Evolutionary conservation across 371 early-diverging fungal genomes (phyloP).

Genomic region (Nematocida displodere): DNA sequence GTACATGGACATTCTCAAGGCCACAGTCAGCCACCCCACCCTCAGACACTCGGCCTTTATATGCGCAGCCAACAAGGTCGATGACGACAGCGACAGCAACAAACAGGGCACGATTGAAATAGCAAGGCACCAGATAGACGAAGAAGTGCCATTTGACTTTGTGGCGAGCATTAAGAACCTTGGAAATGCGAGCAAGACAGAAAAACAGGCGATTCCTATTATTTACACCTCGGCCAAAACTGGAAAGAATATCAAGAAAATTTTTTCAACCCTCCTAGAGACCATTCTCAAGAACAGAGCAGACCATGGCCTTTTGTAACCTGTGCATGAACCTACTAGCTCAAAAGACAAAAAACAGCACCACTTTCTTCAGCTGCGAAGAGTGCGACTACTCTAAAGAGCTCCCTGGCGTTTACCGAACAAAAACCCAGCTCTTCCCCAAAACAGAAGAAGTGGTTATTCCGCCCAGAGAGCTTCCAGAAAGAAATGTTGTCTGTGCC

Average conservation of each 20-base stretch:
- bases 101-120: neutral
- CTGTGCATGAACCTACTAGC: constrained; percentile 53
- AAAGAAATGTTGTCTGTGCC: constrained; percentile 63
- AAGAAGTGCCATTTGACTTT: constrained; percentile 7
- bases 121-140: neutral
- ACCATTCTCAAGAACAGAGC: constrained; percentile 12
- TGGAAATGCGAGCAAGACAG: neutral
- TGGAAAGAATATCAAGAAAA: constrained; percentile 3
- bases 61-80: constrained; percentile 79
- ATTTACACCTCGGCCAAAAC: constrained; percentile 40
- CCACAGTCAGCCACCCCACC: constrained; percentile 63
- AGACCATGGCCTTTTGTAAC: constrained; percentile 43
- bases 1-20: constrained; percentile 60
- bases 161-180: neutral
- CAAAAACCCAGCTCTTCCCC: constrained; percentile 1
- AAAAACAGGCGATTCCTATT: constrained; percentile 2
- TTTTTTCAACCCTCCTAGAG: constrained; percentile 20
- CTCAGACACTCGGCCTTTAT: constrained; percentile 71
- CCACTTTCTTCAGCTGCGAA: constrained; percentile 43
- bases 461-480: constrained; percentile 52
- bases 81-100: constrained; percentile 65
- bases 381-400: constrained; percentile 57
- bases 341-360: constrained; percentile 15
- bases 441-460: constrained; percentile 37
- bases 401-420: constrained; percentile 39